Evolutionary conservation across 2,329 filamentous ascomycete genomes (phyloP).

Genomic region (Fusarium phyllophilum): DNA sequence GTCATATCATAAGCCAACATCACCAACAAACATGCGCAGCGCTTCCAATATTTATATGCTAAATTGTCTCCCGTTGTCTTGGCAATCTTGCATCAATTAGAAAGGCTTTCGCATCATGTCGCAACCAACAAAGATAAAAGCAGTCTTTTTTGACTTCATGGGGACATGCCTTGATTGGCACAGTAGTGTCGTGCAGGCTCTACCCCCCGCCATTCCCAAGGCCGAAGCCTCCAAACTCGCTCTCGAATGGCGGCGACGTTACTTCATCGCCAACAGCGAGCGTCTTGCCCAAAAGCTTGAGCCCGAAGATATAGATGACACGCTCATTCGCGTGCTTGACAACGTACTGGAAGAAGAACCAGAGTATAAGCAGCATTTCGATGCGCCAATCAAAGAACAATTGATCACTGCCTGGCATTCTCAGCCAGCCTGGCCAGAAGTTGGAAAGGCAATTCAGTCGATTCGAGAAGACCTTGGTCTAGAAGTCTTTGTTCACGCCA

Average conservation of each 20-base stretch:
- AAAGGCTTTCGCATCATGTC: not conserved
- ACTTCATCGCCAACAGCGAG: slow-evolving; percentile 57
- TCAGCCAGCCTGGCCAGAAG: slow-evolving; percentile 63
- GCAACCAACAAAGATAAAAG: slow-evolving; percentile 48
- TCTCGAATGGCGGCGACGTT: slow-evolving; percentile 60
- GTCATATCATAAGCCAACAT: not conserved
- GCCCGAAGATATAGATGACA: slow-evolving; percentile 63
- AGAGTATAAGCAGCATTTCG: slow-evolving; percentile 7
- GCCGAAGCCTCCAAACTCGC: slow-evolving; percentile 54
- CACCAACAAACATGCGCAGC: not conserved
- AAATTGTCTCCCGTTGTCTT: too few species aligned
- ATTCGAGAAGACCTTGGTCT: slow-evolving; percentile 51
- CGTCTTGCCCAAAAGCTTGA: slow-evolving; percentile 47
- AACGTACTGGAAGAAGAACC: slow-evolving; percentile 41
- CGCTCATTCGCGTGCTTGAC: slow-evolving; percentile 55
- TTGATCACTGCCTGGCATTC: slow-evolving; percentile 58
- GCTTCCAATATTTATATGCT: not conserved
- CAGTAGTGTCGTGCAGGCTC: slow-evolving; percentile 47
- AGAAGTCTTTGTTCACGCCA: slow-evolving; percentile 62
- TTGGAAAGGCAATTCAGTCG: slow-evolving; percentile 52
- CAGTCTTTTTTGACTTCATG: slow-evolving; percentile 67
- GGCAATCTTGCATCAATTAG: too few species aligned
- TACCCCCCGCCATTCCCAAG: slow-evolving; percentile 49
- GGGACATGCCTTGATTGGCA: slow-evolving; percentile 68
- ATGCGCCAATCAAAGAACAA: slow-evolving; percentile 31